Evolutionary conservation across 225 moss, liverwort and hornwort genomes (phyloP).

Genomic region (Anthoceros angustus): DNA sequence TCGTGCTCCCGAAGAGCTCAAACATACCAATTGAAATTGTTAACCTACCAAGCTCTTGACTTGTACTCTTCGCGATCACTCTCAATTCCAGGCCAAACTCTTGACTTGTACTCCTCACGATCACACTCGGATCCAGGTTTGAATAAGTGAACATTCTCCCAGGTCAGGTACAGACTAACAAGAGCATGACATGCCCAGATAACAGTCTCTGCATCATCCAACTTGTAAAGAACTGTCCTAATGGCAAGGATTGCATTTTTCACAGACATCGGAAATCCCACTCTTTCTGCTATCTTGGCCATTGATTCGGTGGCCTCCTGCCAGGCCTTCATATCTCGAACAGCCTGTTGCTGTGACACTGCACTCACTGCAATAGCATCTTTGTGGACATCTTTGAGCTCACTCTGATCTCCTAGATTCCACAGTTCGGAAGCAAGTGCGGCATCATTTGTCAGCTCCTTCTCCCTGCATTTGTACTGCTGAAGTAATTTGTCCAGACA

Average conservation of each 20-base stretch:
- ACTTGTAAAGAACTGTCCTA: constrained; percentile 6
- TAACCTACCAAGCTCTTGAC: no score
- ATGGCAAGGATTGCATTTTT: constrained; percentile 8
- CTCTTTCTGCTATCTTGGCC: constrained; percentile 9
- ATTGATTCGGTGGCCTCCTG: constrained; percentile 10
- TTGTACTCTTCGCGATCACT: not conserved
- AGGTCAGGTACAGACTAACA: constrained; percentile 10
- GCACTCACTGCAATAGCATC: constrained; percentile 3
- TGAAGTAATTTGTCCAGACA: constrained; percentile 8
- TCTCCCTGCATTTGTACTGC: constrained; percentile 10
- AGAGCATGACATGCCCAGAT: constrained; percentile 12
- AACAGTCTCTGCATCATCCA: constrained; percentile 10
- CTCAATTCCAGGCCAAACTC: constrained; percentile 5
- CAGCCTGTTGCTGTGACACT: constrained; percentile 10
- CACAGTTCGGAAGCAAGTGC: no score
- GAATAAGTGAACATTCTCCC: constrained; percentile 11
- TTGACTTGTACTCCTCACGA: constrained; percentile 9
- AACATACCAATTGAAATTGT: no score
- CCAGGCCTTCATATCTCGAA: constrained; percentile 11
- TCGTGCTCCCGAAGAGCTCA: no score
- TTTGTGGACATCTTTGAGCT: not conserved
- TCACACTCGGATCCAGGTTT: constrained; percentile 7
- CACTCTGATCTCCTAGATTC: not conserved
- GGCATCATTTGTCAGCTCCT: not conserved
- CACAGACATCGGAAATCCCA: constrained; percentile 7